Evolutionary conservation across 345 rosid genomes (phyloP), one percentile per base, ranked within the genome.

Genomic region (Populus deltoides): DNA sequence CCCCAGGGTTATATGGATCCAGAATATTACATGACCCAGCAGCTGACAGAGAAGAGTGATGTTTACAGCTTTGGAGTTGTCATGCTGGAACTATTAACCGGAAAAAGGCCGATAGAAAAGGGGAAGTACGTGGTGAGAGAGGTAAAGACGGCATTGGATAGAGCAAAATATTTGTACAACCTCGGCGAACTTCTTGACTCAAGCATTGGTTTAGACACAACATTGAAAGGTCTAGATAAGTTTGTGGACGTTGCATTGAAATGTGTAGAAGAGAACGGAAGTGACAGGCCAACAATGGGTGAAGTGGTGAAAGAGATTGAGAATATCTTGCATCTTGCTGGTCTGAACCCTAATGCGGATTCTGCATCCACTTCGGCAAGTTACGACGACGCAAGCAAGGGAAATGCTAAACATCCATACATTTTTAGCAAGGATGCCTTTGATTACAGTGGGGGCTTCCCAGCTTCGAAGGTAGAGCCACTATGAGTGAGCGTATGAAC

Each of bases 41-140:
- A 90, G 67, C 76, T 97, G 81, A 97, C 97, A 0, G 99, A 87
- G 77, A 97, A 97, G 90, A 94, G 97, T 12, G 99, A 94, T 75
- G 99, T 97, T 25, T 97, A 94, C 29, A 90, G 99, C 71, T 97
- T 90, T 71, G 99, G 99, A 71, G 93, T 97, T 66, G 84, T 92
- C 57, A 78, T 94, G 92, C 77, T 97, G 72, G 98, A 97, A 83
- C 78, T 97, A 45, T 20, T 92, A 72, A 88, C 97, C 0, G 97
- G 89, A 57, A 90, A 83, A 89, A 89, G 75, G 83, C 97, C 99
- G 0, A 89, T 94, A 73, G 91, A 97, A 81, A 83, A 82, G 47
- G 98, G 97, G 24, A 94, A 83, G 75, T 92, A 97, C 79, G 90
- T 97, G 6, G 99, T 93, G 71, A 88, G 90, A 75, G 99, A 97